Evolutionary conservation across 2,329 filamentous ascomycete species (phyloP).

Genomic region (Monosporascus sp.): DNA sequence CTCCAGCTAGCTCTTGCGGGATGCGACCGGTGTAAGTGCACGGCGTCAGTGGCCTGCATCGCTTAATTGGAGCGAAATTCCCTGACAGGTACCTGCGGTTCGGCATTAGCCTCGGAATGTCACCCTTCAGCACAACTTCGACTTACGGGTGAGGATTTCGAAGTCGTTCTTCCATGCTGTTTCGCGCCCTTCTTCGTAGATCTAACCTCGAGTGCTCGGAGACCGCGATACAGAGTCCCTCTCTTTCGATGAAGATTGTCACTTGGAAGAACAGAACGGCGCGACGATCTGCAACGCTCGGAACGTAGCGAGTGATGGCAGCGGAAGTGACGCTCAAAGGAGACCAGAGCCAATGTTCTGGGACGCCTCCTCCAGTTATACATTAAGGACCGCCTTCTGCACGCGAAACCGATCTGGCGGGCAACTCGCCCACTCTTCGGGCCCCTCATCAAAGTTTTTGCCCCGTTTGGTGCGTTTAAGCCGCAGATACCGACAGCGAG

Average conservation of each 20-base stretch:
- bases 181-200: neutral
- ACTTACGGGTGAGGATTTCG: conserved; percentile 23
- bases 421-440: neutral
- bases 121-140: neutral
- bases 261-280: no score
- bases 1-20: conserved; percentile 60
- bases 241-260: no score
- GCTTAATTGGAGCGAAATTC: conserved; percentile 64
- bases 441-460: neutral
- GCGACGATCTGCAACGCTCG: neutral
- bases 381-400: neutral
- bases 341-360: neutral
- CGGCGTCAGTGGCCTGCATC: conserved; percentile 48
- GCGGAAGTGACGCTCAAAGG: neutral
- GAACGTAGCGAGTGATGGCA: neutral
- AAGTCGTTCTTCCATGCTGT: conserved; percentile 13
- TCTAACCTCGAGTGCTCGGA: neutral
- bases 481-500: no score
- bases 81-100: conserved; percentile 52
- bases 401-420: neutral
- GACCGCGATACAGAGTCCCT: neutral
- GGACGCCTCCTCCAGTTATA: no score
- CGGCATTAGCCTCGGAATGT: conserved; percentile 1
- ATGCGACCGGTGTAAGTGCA: conserved; percentile 55
- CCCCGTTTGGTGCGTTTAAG: neutral